Conservation (phyloP, 306 rosid species). For the Arachis hypogaea region DNA sequence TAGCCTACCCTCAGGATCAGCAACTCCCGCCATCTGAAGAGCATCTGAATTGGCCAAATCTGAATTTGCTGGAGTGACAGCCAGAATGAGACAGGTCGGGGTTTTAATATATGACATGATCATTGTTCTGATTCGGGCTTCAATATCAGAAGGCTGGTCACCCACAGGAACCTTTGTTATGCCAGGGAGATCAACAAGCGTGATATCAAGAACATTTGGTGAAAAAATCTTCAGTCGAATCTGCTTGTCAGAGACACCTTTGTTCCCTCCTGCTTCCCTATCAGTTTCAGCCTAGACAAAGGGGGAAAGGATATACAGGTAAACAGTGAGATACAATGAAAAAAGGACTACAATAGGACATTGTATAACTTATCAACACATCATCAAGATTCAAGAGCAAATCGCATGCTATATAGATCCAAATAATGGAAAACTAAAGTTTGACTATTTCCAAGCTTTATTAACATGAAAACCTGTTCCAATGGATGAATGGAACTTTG, state of each 20-base stretch:
- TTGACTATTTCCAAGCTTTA: conserved; percentile 13
- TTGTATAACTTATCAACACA: background rate
- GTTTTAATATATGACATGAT: conserved; percentile 93
- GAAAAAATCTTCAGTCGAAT: conserved; percentile 96
- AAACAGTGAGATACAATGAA: background rate
- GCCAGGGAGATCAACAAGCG: conserved; percentile 98
- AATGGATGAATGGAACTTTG: conserved; percentile 18
- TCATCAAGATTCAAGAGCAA: background rate
- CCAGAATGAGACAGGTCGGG: conserved; percentile 86
- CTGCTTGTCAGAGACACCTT: conserved; percentile 98
- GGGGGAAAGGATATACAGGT: background rate
- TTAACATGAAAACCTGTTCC: conserved; percentile 19
- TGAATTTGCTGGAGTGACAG: conserved; percentile 97
- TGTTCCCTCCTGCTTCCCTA: conserved; percentile 94
- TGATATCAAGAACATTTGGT: conserved; percentile 96
- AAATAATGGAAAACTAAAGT: conserved; percentile 16
- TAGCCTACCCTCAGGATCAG: conserved; percentile 94
- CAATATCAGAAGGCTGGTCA: conserved; percentile 97
- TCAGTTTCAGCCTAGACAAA: conserved; percentile 86
- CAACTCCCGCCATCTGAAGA: conserved; percentile 97
- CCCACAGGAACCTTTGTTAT: conserved; percentile 99
- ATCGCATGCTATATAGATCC: conserved; percentile 10
- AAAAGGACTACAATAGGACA: conserved; percentile 2
- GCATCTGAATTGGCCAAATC: conserved; percentile 99
- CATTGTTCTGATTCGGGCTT: conserved; percentile 96